Evolutionary conservation across 2,329 filamentous ascomycete species (phyloP).

Genomic region (Alternaria dauci): DNA sequence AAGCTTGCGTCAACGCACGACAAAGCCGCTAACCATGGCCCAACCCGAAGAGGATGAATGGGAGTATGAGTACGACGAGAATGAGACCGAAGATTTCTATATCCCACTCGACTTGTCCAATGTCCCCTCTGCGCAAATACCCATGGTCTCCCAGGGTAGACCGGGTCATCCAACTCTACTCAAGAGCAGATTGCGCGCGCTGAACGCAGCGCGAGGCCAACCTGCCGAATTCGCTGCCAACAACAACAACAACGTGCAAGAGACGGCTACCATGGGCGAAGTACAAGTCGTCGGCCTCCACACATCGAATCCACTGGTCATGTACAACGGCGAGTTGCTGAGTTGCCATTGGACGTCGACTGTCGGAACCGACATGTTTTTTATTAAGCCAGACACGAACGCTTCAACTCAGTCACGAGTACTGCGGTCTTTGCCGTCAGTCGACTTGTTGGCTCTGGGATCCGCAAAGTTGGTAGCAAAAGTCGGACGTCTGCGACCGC

Average conservation of each 20-base stretch:
- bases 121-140: constrained; percentile 35
- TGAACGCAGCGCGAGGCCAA: constrained; percentile 35
- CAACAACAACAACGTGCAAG: constrained; percentile 17
- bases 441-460: constrained; percentile 77
- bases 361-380: constrained; percentile 83
- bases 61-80: constrained; percentile 67
- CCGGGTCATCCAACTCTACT: constrained; percentile 37
- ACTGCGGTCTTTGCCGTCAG: constrained; percentile 63
- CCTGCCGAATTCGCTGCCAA: constrained; percentile 16
- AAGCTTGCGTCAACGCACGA: not conserved
- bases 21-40: constrained; percentile 28
- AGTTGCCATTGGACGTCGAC: constrained; percentile 82
- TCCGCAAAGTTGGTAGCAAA: constrained; percentile 74
- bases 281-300: constrained; percentile 88
- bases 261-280: constrained; percentile 41
- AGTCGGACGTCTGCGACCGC: constrained; percentile 65
- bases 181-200: constrained; percentile 41
- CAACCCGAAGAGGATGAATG: constrained; percentile 57
- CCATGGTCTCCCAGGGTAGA: constrained; percentile 26
- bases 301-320: constrained; percentile 76
- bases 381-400: constrained; percentile 55
- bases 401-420: constrained; percentile 46
- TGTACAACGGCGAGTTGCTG: constrained; percentile 80
- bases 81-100: constrained; percentile 66
- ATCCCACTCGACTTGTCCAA: constrained; percentile 67